These are phyloP conservation scores for Fomitopsis pinicola DNA, from an alignment of 1,284 basidiomycete genomes.

Conservation along the genomic window DNA sequence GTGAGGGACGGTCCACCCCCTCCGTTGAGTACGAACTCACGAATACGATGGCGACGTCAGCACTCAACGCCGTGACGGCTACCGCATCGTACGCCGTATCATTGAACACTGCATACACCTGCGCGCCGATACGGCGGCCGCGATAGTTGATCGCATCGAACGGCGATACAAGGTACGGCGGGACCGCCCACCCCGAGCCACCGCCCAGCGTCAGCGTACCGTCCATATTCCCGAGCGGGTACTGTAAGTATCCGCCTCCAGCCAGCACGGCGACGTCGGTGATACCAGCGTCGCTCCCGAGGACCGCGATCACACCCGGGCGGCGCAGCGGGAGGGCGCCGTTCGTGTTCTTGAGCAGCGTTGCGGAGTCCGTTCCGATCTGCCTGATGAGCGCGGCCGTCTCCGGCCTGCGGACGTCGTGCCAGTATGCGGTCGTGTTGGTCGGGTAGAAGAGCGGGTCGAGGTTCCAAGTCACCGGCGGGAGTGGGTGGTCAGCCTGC, in stretches of 20 bases:
- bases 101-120: slow-evolving; percentile 10
- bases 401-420: slow-evolving; percentile 13
- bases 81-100: not conserved
- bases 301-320: slow-evolving; percentile 12
- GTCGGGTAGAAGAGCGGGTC: not conserved
- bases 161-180: slow-evolving; percentile 44
- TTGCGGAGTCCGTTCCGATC: slow-evolving; percentile 51
- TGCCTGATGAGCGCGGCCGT: slow-evolving; percentile 32
- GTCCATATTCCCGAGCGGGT: slow-evolving; percentile 36
- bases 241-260: slow-evolving; percentile 27
- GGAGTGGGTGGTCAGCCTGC: not conserved
- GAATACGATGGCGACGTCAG: slow-evolving; percentile 51
- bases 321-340: slow-evolving; percentile 47
- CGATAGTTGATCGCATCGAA: slow-evolving; percentile 38
- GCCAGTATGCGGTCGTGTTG: slow-evolving; percentile 20
- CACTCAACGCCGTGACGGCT: not conserved
- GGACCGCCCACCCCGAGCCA: slow-evolving; percentile 42
- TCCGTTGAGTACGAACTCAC: slow-evolving; percentile 51
- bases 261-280: slow-evolving; percentile 27
- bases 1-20: slow-evolving; percentile 43
- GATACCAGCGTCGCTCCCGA: slow-evolving; percentile 24
- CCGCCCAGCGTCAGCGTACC: slow-evolving; percentile 67
- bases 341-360: slow-evolving; percentile 60
- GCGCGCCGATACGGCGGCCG: slow-evolving; percentile 32
- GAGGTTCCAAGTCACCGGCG: not conserved